Evolutionary conservation across 2,329 filamentous ascomycete species (phyloP), one percentile per base, ranked within the genome.

Genomic region (Ascochyta lentis): DNA sequence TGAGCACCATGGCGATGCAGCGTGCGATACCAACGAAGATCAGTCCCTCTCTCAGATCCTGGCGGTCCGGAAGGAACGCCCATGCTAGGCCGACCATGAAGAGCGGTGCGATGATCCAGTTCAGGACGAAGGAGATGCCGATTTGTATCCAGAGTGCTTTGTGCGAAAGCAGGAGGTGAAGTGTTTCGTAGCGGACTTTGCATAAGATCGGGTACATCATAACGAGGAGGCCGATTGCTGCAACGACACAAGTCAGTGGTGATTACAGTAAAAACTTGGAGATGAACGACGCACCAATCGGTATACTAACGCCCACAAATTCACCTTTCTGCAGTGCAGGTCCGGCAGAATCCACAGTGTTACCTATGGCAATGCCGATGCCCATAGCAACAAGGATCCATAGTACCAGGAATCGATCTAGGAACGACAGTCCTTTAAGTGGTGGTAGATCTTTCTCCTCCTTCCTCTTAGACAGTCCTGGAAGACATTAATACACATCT

Each of bases 141-240:
- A 96, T 84, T 72, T 96, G 91, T 46, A 86, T 84, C 91, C 90
- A 96, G 2, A 96, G 78, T 0, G 79, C 79, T 3, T 80, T 80
- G 3, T 86, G 80, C 2, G 77, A 73, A 55, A 95, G 83, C 4
- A 91, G 78, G 3, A 83, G 77, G 71, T 92, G 90, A 9, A 96
- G 77, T 0, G 85, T 84, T 72, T 96, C 91, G 74, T 86, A 95
- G 37, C 86, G 86, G 6, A 96, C 89, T 73, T 95, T 95, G 82
- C 91, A 96, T 0, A 96, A 79, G 56, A 96, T 96, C 0, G 92
- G 92, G 69, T 95, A 96, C 91, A 96, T 96, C 91, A 96, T 96
- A 38, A 96, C 87, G 1, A 96, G 81, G 0, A 96, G 78, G 0
- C 92, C 91, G 43, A 96, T 79, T 0, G 91, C 91, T 90, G 57